Evolutionary conservation across 306 rosid genomes (phyloP), one percentile per base, ranked within the genome.

Genomic region (Lathyrus aphaca): DNA sequence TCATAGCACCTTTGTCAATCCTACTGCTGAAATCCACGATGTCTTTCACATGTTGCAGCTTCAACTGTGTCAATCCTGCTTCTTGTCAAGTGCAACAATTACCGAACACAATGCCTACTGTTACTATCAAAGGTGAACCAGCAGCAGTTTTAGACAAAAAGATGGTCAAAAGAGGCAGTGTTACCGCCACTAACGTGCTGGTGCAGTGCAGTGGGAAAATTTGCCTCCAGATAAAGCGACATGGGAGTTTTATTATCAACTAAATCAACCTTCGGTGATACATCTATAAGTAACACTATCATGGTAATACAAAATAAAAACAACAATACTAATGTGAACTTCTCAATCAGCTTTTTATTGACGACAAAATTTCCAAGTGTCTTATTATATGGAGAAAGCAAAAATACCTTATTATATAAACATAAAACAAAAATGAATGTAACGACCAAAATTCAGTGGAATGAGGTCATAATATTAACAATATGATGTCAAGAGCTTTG

Each of bases 331-430:
- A 11, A 11, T 58, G 45, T 66, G 48, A 59, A 19, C 49, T 57
- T 51, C 43, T 42, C 79, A 63, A 79, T 64, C 32, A 38, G 63
- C 77, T 13, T 56, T 53, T 82, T 81, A 81, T 83, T 82, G 72
- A 62, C 56, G 30, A 23, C 72, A 79, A 77, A 74, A 68, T 78
- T 77, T 68, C 60, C 3, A 56, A 68, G 32, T 62, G 59, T 46
- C 64, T 46, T 51, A 64, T 37, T 38, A 50, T 72, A 53, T 11
- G 45, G 56, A 71, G 72, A 35, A 35, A 71, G 74, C 68, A 63
- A 69, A 39, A 66, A 15, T 63, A 54, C 42, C 66, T 64, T 50
- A 63, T 77, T 49, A 72, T 29, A 71, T 65, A 18, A 70, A 44
- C 75, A 79, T 64, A 23, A 48, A 27, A 53, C 76, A 25, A 76